Percentiles rank a stretch among this genome's conserved stretches.
Conservation (phyloP, 352 stramenopile genomes). For the Pythium aquatile region DNA sequence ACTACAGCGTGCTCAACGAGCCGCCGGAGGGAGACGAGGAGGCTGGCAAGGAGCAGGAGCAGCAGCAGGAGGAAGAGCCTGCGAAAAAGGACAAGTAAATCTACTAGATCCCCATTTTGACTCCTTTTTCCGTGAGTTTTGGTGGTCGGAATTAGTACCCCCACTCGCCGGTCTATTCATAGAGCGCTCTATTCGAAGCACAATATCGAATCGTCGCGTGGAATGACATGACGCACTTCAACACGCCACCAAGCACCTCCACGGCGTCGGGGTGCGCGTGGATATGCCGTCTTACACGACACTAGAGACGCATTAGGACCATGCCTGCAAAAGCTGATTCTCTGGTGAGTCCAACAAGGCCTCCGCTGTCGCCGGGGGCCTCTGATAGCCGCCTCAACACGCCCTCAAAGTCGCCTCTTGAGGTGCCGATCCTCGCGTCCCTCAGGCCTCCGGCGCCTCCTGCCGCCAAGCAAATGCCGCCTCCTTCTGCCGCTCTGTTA, state of each 20-base stretch:
- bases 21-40: conserved; percentile 37
- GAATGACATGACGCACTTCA: neutral
- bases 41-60: conserved; percentile 2
- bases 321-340: conserved; percentile 9
- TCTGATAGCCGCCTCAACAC: conserved; percentile 9
- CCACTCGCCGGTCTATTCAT: neutral
- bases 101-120: conserved; percentile 3
- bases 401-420: neutral
- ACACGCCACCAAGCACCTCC: neutral
- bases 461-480: conserved; percentile 8
- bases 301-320: neutral
- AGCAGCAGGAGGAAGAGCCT: conserved; percentile 6
- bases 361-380: neutral
- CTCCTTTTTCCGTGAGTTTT: neutral
- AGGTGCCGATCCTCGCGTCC: neutral
- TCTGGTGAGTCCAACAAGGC: conserved; percentile 16
- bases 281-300: neutral
- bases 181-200: conserved; percentile 4
- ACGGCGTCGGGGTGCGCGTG: neutral
- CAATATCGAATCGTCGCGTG: neutral
- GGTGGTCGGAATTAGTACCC: neutral
- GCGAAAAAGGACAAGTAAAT: neutral
- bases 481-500: conserved; percentile 9
- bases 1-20: conserved; percentile 85
- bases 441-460: neutral